A percentile compares a stretch with the other conserved stretches of the same genome.
Conservation (phyloP, 352 stramenopile species). For the Globisporangium cederbergense region DNA sequence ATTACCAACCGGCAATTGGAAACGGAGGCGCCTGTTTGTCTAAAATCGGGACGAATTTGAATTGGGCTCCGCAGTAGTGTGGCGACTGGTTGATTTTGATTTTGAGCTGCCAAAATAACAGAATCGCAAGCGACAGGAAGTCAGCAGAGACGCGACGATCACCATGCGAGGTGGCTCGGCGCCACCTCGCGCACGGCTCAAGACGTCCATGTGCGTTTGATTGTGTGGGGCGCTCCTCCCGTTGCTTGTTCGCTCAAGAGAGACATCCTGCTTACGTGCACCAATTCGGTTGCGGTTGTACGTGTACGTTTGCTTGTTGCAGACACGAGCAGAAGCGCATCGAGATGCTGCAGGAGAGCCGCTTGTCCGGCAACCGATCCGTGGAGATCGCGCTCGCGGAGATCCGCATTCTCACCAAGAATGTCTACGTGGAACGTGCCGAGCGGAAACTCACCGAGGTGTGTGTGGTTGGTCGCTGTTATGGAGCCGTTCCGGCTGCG, state of each 20-base stretch:
- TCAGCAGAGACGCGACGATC: neutral
- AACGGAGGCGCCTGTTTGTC: neutral
- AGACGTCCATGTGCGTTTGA: slow-evolving; percentile 8
- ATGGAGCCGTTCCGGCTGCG: neutral
- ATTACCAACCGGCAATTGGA: neutral
- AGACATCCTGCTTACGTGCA: neutral
- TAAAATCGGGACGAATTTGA: neutral
- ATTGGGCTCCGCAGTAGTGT: neutral
- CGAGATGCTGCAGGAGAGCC: slow-evolving; percentile 46
- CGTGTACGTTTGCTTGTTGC: neutral
- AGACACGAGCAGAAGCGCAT: slow-evolving; percentile 32
- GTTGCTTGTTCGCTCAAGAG: neutral
- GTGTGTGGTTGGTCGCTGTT: neutral
- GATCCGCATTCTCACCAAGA: slow-evolving; percentile 63
- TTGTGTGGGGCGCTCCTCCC: neutral
- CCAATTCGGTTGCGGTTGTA: neutral
- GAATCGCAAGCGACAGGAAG: slow-evolving; percentile 9
- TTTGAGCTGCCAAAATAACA: neutral
- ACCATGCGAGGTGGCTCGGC: slow-evolving; percentile 6
- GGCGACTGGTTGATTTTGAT: neutral
- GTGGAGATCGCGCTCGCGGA: slow-evolving; percentile 69
- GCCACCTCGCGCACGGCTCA: neutral
- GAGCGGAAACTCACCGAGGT: slow-evolving; percentile 47
- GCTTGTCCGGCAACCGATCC: slow-evolving; percentile 59
- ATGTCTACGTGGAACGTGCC: slow-evolving; percentile 75